phyloP scores from a whole-genome alignment of 106 monocot species.

The Acorus calamus region DNA sequence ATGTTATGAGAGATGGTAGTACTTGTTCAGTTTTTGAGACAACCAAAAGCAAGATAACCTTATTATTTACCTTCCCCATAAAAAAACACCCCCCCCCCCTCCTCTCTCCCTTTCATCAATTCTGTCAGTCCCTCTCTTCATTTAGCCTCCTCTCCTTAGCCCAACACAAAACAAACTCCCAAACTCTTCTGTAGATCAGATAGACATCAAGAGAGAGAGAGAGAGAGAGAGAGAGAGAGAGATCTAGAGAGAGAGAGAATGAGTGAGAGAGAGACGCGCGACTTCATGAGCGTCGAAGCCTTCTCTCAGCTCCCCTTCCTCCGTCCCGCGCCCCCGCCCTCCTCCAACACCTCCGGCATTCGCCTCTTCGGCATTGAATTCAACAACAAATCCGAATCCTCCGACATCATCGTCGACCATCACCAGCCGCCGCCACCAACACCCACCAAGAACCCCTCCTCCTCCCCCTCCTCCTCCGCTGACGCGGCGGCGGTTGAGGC shows the following conservation, averaged over 20 bases:
- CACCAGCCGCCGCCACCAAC: background rate
- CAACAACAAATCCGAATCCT: conserved; percentile 6
- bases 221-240: conserved; percentile 6
- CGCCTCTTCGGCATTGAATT: conserved; percentile 46
- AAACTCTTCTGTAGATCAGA: background rate
- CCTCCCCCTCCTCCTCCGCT: background rate
- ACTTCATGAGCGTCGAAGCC: conserved; percentile 70
- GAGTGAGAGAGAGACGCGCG: conserved; percentile 43
- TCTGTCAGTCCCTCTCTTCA: background rate
- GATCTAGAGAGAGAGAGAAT: no score
- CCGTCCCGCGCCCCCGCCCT: conserved; percentile 21
- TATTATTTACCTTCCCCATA: no score
- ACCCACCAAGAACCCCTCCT: background rate
- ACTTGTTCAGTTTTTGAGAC: no score
- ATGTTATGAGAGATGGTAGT: no score
- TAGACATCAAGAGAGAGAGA: background rate
- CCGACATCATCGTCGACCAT: background rate
- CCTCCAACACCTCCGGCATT: conserved; percentile 8
- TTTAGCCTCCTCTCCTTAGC: background rate
- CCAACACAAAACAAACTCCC: no score
- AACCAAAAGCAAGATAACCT: no score
- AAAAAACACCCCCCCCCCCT: no score
- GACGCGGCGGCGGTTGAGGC: background rate
- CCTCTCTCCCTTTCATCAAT: no score
- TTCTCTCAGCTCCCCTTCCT: conserved; percentile 94